phyloP scores from a whole-genome alignment of 352 stramenopile species.

The Pythium oligandrum region DNA sequence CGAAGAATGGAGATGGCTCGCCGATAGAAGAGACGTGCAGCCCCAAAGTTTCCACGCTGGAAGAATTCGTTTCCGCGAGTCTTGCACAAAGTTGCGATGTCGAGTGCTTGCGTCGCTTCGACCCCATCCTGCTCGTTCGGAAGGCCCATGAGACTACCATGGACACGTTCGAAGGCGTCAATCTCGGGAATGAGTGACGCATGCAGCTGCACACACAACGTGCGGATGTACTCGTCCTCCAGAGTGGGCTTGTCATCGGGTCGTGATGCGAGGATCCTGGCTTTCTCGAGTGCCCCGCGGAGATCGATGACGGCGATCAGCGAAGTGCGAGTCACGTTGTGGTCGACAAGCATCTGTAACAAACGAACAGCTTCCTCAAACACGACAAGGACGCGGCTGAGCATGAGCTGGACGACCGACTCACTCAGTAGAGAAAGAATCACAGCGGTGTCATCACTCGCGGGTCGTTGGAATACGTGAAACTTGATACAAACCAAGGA shows the following conservation, averaged over 20 bases:
- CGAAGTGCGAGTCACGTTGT: conserved; percentile 11
- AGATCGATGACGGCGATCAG: conserved; percentile 38
- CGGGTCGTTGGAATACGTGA: background rate
- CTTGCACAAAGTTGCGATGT: conserved; percentile 33
- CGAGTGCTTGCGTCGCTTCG: conserved; percentile 14
- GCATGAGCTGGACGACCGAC: conserved; percentile 46
- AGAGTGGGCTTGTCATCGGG: conserved; percentile 27
- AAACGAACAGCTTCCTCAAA: conserved; percentile 51
- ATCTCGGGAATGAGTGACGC: conserved; percentile 38
- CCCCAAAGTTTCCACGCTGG: conserved; percentile 48
- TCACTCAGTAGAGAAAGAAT: conserved; percentile 23
- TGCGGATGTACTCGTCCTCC: conserved; percentile 38
- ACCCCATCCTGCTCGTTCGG: conserved; percentile 19
- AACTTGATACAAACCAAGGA: conserved; percentile 13
- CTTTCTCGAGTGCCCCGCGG: conserved; percentile 54
- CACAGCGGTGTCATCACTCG: conserved; percentile 1
- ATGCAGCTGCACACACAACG: conserved; percentile 38
- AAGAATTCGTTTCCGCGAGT: conserved; percentile 56
- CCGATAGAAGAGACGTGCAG: conserved; percentile 56
- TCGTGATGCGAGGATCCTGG: conserved; percentile 24
- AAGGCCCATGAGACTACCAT: conserved; percentile 54
- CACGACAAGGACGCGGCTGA: conserved; percentile 47
- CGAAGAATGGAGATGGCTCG: conserved; percentile 48
- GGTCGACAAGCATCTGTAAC: conserved; percentile 57
- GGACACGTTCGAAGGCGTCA: conserved; percentile 36